Evolutionary conservation across 2,329 filamentous ascomycete genomes (phyloP).

Genomic region (Clonostachys byssicola): DNA sequence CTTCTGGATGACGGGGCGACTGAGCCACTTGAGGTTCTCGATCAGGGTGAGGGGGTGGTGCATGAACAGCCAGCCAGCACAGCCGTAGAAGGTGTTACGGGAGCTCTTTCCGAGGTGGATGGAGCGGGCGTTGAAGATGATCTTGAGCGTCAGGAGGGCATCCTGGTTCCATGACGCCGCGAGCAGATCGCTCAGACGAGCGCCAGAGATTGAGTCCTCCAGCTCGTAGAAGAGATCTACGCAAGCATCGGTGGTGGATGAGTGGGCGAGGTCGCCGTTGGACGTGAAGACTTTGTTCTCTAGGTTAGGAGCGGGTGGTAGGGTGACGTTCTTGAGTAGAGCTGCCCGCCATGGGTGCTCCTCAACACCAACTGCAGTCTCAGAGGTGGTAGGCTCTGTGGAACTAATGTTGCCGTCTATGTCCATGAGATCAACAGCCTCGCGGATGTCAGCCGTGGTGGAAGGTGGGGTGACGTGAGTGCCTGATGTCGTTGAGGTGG

Average conservation of each 20-base stretch:
- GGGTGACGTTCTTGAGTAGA: conserved; percentile 12
- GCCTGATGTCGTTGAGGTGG: conserved; percentile 15
- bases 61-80: conserved; percentile 50
- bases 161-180: conserved; percentile 44
- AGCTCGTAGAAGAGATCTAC: conserved; percentile 53
- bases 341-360: conserved; percentile 26
- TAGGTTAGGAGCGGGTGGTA: conserved; percentile 6
- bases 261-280: conserved; percentile 43
- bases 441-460: conserved; percentile 11
- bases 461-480: conserved; percentile 17
- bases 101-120: conserved; percentile 56
- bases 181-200: conserved; percentile 32
- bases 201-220: conserved; percentile 23
- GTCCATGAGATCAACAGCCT: conserved; percentile 3
- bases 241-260: conserved; percentile 37
- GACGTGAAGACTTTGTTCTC: conserved; percentile 46
- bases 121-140: conserved; percentile 57
- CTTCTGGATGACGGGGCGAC: conserved; percentile 51
- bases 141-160: conserved; percentile 44
- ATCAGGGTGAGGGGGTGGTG: conserved; percentile 51
- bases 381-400: background rate
- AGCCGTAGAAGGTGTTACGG: conserved; percentile 41
- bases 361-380: no score
- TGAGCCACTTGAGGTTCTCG: conserved; percentile 49
- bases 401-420: background rate